Percentiles rank a stretch among this genome's conserved stretches.
Conservation (phyloP, 805 yeast genomes). For the Wickerhamiella nectarea region DNA sequence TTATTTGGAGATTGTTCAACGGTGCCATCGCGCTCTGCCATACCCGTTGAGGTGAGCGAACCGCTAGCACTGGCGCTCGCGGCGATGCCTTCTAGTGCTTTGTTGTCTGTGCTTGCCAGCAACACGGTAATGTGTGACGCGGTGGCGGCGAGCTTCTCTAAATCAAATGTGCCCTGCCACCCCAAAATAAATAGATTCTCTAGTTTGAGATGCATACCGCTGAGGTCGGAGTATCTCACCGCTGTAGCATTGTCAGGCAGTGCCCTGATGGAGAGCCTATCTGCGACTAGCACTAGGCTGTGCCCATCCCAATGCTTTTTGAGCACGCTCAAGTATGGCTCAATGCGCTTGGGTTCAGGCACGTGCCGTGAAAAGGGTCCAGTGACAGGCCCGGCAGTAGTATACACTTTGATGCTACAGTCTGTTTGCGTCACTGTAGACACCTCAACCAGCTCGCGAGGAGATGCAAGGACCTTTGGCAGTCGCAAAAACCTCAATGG, state of each 20-base stretch:
- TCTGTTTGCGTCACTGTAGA: neutral
- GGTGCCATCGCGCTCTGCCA: slow-evolving; percentile 57
- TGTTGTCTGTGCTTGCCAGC: neutral
- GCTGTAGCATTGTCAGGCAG: slow-evolving; percentile 7
- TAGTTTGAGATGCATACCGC: slow-evolving; percentile 13
- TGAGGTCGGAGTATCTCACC: slow-evolving; percentile 10
- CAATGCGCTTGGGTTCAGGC: no score
- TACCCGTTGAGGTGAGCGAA: slow-evolving; percentile 40
- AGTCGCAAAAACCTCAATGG: slow-evolving; percentile 9
- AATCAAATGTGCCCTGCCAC: slow-evolving; percentile 3
- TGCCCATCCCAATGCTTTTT: slow-evolving; percentile 12
- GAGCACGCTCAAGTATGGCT: neutral
- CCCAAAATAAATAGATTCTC: neutral
- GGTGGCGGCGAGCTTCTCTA: neutral
- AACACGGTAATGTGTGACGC: neutral
- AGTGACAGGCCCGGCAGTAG: neutral
- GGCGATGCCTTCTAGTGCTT: slow-evolving; percentile 7
- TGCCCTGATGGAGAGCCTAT: slow-evolving; percentile 2
- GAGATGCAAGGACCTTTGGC: slow-evolving; percentile 5
- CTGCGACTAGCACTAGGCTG: slow-evolving; percentile 13
- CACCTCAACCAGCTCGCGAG: slow-evolving; percentile 10
- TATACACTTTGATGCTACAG: neutral
- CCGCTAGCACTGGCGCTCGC: neutral
- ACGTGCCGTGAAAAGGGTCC: no score
- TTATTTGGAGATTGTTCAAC: slow-evolving; percentile 42